Evolutionary conservation across 805 yeast genomes (phyloP).

Genomic region (Candida maesae): DNA sequence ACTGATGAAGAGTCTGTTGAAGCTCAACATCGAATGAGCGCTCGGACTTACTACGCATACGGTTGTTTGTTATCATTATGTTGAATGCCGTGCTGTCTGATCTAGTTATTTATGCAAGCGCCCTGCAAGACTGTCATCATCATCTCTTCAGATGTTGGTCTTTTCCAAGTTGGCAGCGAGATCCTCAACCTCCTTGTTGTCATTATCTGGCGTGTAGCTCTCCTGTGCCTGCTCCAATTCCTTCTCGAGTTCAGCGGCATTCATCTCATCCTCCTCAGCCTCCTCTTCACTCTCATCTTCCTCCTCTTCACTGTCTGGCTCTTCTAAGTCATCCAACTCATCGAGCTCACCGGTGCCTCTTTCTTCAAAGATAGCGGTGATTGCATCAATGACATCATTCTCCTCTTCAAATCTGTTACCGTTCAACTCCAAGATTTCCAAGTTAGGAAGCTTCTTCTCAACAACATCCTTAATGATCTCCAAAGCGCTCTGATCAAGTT

Average conservation of each 20-base stretch:
- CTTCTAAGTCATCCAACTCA: slow-evolving; percentile 94
- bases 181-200: slow-evolving; percentile 48
- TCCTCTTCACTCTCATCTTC: slow-evolving; percentile 38
- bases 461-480: slow-evolving; percentile 54
- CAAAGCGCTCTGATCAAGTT: slow-evolving; percentile 66
- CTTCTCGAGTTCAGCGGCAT: slow-evolving; percentile 31
- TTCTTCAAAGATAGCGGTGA: slow-evolving; percentile 59
- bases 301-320: slow-evolving; percentile 60
- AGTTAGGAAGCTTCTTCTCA: slow-evolving; percentile 49
- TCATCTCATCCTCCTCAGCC: slow-evolving; percentile 35
- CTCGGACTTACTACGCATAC: neutral
- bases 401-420: slow-evolving; percentile 95
- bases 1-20: slow-evolving; percentile 34
- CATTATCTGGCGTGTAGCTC: slow-evolving; percentile 37
- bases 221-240: slow-evolving; percentile 39
- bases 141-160: slow-evolving; percentile 37
- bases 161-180: slow-evolving; percentile 58
- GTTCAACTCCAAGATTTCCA: slow-evolving; percentile 74
- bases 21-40: slow-evolving; percentile 13
- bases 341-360: slow-evolving; percentile 83
- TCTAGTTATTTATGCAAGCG: slow-evolving; percentile 1
- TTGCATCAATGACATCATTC: slow-evolving; percentile 58
- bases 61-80: neutral
- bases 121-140: neutral
- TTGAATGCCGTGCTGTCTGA: neutral